Evolutionary conservation across 805 yeast genomes (phyloP), one percentile per base, ranked within the genome.

Genomic region (Candida nitratophila): DNA sequence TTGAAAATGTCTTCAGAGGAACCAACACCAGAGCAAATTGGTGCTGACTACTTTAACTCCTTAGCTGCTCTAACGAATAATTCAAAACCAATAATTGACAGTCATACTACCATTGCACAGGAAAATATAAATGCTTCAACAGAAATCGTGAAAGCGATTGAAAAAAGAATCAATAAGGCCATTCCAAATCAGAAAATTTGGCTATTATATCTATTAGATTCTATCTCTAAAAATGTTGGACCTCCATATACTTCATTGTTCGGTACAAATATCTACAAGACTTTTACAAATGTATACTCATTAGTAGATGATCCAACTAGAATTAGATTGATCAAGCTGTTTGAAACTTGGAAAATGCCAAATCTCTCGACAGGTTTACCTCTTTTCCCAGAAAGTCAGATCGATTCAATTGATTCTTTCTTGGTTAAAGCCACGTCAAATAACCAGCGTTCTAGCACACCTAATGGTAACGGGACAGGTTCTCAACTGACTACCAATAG

Each of bases 211-310:
- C 71, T 91, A 39, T 65, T 93, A 44, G 98, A 93, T 62, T 89
- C 97, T 16, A 85, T 93, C 40, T 85, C 91, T 65, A 93, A 93
- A 63, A 86, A 83, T 55, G 82, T 87, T 29, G 96, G 97, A 9
- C 75, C 81, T 48, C 97, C 98, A 1, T 93, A 91, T 61, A 86
- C 88, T n/a, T 71, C 80, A 7, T 61, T 86, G 42, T 79, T 93
- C 59, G 83, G 90, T 42, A 71, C 78, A 50, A 80, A 81, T 49
- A 66, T 89, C 39, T 83, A 76, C 65, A 76, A 74, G 51, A 68
- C 86, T 3, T 91, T 84, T 63, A 80, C 85, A 22, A 80, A 78
- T 49, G 82, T 89, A 2, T 93, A 86, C 59, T 74, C 86, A n/a
- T 66, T 83, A 44, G 91, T 86, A 34, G 83, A 80, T 54, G 95